Conservation (phyloP, 495 filamentous ascomycete species). For the Neurospora africana region DNA sequence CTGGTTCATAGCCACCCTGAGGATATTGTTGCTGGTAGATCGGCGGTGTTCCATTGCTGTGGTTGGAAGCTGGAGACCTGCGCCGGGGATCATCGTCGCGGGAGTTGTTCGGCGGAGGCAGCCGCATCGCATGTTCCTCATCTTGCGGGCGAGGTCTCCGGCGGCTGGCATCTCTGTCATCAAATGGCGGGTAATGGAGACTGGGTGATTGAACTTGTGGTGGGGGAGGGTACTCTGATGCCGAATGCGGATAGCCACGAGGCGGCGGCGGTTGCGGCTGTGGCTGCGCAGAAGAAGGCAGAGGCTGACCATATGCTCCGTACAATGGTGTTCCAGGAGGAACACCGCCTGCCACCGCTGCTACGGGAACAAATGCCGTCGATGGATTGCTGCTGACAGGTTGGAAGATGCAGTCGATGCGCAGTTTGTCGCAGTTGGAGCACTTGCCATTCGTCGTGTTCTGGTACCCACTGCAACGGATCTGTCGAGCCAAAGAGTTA, state of each 20-base stretch:
- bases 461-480: slow-evolving; percentile 43
- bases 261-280: slow-evolving; percentile 5
- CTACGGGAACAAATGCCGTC: slow-evolving; percentile 39
- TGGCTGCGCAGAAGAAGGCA: slow-evolving; percentile 16
- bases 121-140: slow-evolving; percentile 30
- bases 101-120: slow-evolving; percentile 35
- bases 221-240: slow-evolving; percentile 16
- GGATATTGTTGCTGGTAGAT: slow-evolving; percentile 20
- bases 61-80: slow-evolving; percentile 34
- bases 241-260: slow-evolving; percentile 8
- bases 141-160: slow-evolving; percentile 26
- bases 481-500: slow-evolving; percentile 21
- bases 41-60: slow-evolving; percentile 31
- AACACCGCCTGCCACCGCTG: slow-evolving; percentile 34
- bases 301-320: slow-evolving; percentile 40
- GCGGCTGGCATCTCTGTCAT: slow-evolving; percentile 25
- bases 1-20: slow-evolving; percentile 15
- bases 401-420: slow-evolving; percentile 42
- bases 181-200: slow-evolving; percentile 27
- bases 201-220: slow-evolving; percentile 18
- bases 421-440: slow-evolving; percentile 40
- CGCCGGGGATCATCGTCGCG: slow-evolving; percentile 34
- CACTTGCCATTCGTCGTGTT: slow-evolving; percentile 40
- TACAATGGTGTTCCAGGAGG: slow-evolving; percentile 39
- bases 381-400: slow-evolving; percentile 37